Evolutionary conservation across 352 stramenopile genomes (phyloP), one percentile per base, ranked within the genome.

Genomic region (Phytopythium mirpurense): DNA sequence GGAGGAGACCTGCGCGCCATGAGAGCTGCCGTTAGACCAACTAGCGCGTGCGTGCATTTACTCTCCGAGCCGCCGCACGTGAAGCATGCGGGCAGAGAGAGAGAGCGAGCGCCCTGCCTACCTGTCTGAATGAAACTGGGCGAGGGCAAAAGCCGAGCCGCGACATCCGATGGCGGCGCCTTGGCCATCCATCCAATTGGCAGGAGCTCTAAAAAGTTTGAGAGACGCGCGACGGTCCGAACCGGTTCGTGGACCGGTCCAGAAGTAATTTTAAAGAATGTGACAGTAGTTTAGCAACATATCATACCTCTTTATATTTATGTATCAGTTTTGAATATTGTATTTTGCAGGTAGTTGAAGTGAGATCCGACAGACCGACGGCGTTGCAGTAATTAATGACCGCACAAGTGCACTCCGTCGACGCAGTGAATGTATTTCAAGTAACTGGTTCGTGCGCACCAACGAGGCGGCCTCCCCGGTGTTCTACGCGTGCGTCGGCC

Each of bases 41-140:
- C n/a, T n/a, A n/a, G n/a, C n/a, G n/a, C n/a, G n/a, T n/a, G n/a
- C n/a, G n/a, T n/a, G n/a, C n/a, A n/a, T n/a, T n/a, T n/a, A n/a
- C n/a, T n/a, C n/a, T n/a, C n/a, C n/a, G n/a, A n/a, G n/a, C n/a
- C n/a, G n/a, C n/a, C n/a, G n/a, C n/a, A n/a, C n/a, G n/a, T n/a
- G n/a, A n/a, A n/a, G n/a, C n/a, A n/a, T n/a, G n/a, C n/a, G n/a
- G 29, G 9, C 29, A 32, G 29, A 32, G 29, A 9, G 29, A 32
- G 29, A 35, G 10, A 12, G 31, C 24, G 21, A 46, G 35, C 18
- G 54, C 7, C 50, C 37, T 10, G 18, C 68, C 67, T 74, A 83
- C 73, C 73, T 84, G 73, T 81, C 68, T 84, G 73, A 74, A 80
- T 78, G 78, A 73, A 79, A 76, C 60, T 70, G 67, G 18, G 1